These are phyloP conservation scores for Kluyveromyces nonfermentans DNA, from an alignment of 805 yeast genomes.

Conservation along the genomic window DNA sequence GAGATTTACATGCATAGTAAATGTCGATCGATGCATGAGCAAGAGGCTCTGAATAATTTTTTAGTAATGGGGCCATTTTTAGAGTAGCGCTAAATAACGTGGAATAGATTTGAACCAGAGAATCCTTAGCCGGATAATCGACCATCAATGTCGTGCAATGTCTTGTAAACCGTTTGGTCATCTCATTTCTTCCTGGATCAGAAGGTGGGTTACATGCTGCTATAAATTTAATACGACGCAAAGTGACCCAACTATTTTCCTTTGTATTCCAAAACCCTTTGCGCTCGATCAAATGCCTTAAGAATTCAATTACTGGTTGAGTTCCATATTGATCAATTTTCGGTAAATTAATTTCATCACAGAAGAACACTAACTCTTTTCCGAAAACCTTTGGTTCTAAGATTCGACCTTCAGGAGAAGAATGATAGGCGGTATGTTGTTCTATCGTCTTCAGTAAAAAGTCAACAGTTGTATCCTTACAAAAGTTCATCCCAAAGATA, in stretches of 20 bases:
- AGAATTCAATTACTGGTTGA: conserved; percentile 57
- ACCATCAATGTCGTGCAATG: conserved; percentile 60
- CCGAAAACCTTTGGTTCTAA: conserved; percentile 54
- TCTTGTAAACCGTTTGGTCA: conserved; percentile 55
- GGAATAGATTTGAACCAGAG: conserved; percentile 59
- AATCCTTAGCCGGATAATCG: conserved; percentile 61
- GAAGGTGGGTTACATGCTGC: conserved; percentile 92
- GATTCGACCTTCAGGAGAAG: conserved; percentile 40
- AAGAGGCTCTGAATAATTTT: conserved; percentile 43
- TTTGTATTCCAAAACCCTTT: conserved; percentile 67
- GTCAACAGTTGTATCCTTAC: conserved; percentile 64
- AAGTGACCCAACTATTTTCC: conserved; percentile 54
- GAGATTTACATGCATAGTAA: conserved; percentile 36
- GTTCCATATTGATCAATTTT: conserved; percentile 61
- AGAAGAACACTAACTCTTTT: conserved; percentile 71
- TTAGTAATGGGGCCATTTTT: conserved; percentile 49
- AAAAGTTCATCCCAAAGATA: conserved; percentile 65
- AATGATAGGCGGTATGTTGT: conserved; percentile 57
- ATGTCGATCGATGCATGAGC: conserved; percentile 60
- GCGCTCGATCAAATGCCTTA: conserved; percentile 66
- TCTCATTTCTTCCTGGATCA: conserved; percentile 59
- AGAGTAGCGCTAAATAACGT: conserved; percentile 49
- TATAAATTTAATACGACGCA: conserved; percentile 67
- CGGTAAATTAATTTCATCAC: conserved; percentile 88
- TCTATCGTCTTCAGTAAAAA: conserved; percentile 56